A percentile compares a stretch with the other conserved stretches of the same genome.
These are phyloP conservation scores for Zygosaccharomyces bisporus DNA, from an alignment of 805 yeast genomes.

Conservation along the genomic window DNA sequence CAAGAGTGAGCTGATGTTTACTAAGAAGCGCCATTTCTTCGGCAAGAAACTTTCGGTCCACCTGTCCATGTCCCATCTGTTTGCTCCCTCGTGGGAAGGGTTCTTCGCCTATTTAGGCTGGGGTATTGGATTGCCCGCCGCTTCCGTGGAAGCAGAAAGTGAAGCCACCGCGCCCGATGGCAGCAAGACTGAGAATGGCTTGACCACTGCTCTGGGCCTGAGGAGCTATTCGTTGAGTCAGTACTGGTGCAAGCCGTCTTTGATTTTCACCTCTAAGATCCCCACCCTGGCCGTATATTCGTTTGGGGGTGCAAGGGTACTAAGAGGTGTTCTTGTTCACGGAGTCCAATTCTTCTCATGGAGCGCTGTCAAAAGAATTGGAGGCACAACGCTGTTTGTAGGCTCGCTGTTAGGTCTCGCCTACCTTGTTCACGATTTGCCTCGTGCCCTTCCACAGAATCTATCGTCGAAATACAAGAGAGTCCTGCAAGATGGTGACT, in stretches of 20 bases:
- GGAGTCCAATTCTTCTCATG: constrained; percentile 39
- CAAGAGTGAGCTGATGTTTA: constrained; percentile 76
- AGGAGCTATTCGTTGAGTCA: constrained; percentile 24
- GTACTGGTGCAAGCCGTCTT: constrained; percentile 34
- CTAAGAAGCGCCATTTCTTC: constrained; percentile 61
- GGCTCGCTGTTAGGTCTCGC: constrained; percentile 52
- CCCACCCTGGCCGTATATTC: constrained; percentile 37
- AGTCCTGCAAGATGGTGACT: constrained; percentile 65
- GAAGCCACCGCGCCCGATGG: constrained; percentile 6
- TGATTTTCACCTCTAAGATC: constrained; percentile 34
- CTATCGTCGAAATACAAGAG: constrained; percentile 65
- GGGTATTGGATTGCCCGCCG: constrained; percentile 39
- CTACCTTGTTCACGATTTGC: constrained; percentile 74
- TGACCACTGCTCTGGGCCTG: constrained; percentile 22
- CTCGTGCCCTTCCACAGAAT: constrained; percentile 83
- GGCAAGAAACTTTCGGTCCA: constrained; percentile 55
- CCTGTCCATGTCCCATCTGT: constrained; percentile 66
- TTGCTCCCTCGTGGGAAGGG: constrained; percentile 71
- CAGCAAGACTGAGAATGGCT: constrained; percentile 1
- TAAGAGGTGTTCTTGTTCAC: constrained; percentile 37
- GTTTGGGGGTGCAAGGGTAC: constrained; percentile 40
- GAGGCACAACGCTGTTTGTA: constrained; percentile 50
- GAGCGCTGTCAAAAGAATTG: constrained; percentile 42
- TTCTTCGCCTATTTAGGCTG: constrained; percentile 40
- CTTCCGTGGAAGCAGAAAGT: constrained; percentile 8